Conservation (phyloP, 2,329 filamentous ascomycete genomes). For the Amylocarpus encephaloides region DNA sequence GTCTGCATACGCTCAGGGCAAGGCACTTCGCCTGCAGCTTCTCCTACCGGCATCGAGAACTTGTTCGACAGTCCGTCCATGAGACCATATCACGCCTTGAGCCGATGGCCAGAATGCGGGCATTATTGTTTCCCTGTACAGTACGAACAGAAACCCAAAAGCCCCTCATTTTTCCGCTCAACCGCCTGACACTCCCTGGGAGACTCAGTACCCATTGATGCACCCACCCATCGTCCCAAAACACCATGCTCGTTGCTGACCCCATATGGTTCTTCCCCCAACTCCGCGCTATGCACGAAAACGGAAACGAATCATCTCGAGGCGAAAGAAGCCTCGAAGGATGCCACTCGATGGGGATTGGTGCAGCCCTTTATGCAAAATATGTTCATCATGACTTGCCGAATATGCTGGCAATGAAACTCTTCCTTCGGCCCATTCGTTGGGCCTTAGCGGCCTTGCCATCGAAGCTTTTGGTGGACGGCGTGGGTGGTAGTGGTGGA, state of each 20-base stretch:
- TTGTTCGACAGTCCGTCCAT: neutral
- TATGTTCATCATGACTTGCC: slow-evolving; percentile 19
- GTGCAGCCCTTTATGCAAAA: neutral
- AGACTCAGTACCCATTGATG: neutral
- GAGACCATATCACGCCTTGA: too few species aligned
- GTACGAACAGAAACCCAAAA: neutral
- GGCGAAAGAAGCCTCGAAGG: neutral
- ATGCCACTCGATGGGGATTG: neutral
- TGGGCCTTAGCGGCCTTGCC: slow-evolving; percentile 24
- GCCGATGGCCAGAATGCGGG: neutral
- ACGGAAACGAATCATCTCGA: neutral
- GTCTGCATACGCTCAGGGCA: too few species aligned
- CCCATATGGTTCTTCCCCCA: neutral
- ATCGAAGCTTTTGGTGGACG: slow-evolving; percentile 15
- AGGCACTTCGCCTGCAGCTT: too few species aligned
- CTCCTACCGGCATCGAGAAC: too few species aligned
- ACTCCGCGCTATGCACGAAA: slow-evolving; percentile 8
- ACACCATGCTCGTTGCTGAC: neutral
- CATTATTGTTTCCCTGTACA: neutral
- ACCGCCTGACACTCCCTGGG: neutral
- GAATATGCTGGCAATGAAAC: slow-evolving; percentile 42
- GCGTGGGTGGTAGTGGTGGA: slow-evolving; percentile 17
- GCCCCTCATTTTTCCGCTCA: neutral
- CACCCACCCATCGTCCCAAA: neutral
- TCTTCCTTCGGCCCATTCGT: slow-evolving; percentile 38